A percentile compares a stretch with the other conserved stretches of the same genome.
These are phyloP conservation scores for Populus hybrid DNA, from an alignment of 441 rosid genomes.

Conservation along the genomic window DNA sequence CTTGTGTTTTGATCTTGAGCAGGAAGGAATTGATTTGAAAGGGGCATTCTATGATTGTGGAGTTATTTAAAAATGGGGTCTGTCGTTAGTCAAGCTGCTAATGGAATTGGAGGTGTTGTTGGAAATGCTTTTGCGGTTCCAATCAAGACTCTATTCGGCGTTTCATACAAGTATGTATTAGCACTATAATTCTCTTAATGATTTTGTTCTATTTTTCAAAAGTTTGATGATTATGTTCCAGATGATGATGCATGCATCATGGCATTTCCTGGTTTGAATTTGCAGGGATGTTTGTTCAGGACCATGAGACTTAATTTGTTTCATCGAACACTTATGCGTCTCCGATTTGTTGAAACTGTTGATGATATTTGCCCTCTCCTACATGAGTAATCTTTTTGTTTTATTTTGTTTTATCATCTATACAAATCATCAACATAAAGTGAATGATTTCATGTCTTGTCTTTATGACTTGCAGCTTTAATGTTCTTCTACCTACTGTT, in stretches of 20 bases:
- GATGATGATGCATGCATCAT: not conserved
- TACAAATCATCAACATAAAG: not conserved
- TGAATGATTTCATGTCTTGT: not conserved
- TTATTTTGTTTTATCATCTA: not conserved
- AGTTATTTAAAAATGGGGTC: slow-evolving; percentile 37
- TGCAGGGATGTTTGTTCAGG: slow-evolving; percentile 66
- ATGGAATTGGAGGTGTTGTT: slow-evolving; percentile 46
- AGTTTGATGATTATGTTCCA: not conserved
- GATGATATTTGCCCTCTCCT: slow-evolving; percentile 59
- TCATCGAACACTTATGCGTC: slow-evolving; percentile 71
- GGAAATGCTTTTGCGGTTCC: slow-evolving; percentile 60
- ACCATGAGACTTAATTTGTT: slow-evolving; percentile 69
- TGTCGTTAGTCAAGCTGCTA: slow-evolving; percentile 50
- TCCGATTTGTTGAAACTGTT: slow-evolving; percentile 57
- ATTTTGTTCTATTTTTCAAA: not conserved
- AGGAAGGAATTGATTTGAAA: not conserved
- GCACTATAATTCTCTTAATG: not conserved
- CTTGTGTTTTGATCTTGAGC: not conserved
- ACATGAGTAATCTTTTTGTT: slow-evolving; percentile 38
- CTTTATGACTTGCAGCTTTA: slow-evolving; percentile 40
- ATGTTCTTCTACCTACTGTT: slow-evolving; percentile 61
- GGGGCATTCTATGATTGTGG: not conserved
- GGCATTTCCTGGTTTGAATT: not conserved
- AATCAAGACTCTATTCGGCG: slow-evolving; percentile 54
- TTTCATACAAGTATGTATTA: slow-evolving; percentile 55